A percentile compares a stretch with the other conserved stretches of the same genome.
phyloP scores from a whole-genome alignment of 2,329 filamentous ascomycete genomes.

The Beauveria scarabaeidicola region DNA sequence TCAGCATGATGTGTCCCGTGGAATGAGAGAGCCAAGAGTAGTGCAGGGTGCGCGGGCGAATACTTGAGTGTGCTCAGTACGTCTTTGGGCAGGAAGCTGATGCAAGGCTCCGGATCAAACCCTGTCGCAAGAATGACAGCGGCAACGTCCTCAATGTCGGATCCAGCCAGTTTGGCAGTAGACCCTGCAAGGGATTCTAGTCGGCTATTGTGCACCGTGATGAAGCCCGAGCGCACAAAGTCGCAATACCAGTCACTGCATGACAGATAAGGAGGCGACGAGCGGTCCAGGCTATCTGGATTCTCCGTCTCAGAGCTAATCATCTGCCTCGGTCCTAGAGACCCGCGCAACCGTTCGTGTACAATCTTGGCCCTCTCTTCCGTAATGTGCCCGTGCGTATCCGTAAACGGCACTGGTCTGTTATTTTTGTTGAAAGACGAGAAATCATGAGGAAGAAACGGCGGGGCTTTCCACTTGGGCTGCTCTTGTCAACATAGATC shows the following conservation, averaged over 20 bases:
- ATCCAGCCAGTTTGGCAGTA: slow-evolving; percentile 25
- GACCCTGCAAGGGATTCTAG: slow-evolving; percentile 25
- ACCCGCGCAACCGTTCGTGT: slow-evolving; percentile 41
- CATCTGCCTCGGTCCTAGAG: slow-evolving; percentile 47
- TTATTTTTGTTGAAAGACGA: slow-evolving; percentile 61
- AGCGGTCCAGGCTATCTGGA: slow-evolving; percentile 30
- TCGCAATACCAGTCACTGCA: slow-evolving; percentile 66
- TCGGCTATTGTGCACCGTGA: slow-evolving; percentile 43
- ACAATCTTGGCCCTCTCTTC: slow-evolving; percentile 45
- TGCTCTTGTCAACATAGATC: slow-evolving; percentile 30
- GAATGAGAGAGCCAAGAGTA: slow-evolving; percentile 60
- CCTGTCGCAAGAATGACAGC: slow-evolving; percentile 70
- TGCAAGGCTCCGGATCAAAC: slow-evolving; percentile 55
- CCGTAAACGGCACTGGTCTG: slow-evolving; percentile 49
- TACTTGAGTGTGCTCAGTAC: slow-evolving; percentile 51
- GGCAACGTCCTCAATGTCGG: slow-evolving; percentile 45
- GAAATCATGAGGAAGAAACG: slow-evolving; percentile 66
- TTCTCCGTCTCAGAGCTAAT: slow-evolving; percentile 36
- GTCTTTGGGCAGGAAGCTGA: slow-evolving; percentile 54
- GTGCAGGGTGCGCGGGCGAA: slow-evolving; percentile 41
- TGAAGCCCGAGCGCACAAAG: slow-evolving; percentile 59
- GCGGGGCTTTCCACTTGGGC: slow-evolving; percentile 40
- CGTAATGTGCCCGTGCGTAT: slow-evolving; percentile 57
- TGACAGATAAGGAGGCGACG: slow-evolving; percentile 55
- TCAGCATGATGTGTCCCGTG: slow-evolving; percentile 54